These are phyloP conservation scores for Botryotinia globosa DNA, from an alignment of 2,329 filamentous ascomycete genomes.

Conservation along the genomic window DNA sequence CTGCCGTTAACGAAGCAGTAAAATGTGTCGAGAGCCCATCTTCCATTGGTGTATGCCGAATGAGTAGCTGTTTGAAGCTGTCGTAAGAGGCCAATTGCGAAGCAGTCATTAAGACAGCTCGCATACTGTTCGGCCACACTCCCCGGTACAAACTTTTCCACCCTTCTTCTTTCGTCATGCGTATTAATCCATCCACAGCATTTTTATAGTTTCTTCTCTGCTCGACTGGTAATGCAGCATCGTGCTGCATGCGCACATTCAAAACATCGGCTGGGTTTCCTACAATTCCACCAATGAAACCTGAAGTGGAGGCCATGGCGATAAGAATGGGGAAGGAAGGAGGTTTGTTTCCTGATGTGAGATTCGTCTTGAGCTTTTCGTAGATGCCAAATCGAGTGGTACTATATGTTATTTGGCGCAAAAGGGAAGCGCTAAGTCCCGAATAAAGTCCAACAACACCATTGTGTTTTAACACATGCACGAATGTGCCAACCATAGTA, in stretches of 20 bases:
- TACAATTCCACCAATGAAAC: constrained; percentile 82
- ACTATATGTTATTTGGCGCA: constrained; percentile 93
- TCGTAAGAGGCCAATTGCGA: constrained; percentile 84
- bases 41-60: constrained; percentile 61
- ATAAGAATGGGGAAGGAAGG: constrained; percentile 76
- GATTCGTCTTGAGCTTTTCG: constrained; percentile 79
- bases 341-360: constrained; percentile 50
- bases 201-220: constrained; percentile 86
- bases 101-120: constrained; percentile 85
- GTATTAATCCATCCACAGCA: constrained; percentile 78
- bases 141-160: constrained; percentile 74
- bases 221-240: constrained; percentile 67
- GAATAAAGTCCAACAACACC: constrained; percentile 81
- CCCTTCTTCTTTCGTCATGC: constrained; percentile 88
- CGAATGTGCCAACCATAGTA: constrained; percentile 82
- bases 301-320: constrained; percentile 77
- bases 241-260: constrained; percentile 98
- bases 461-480: constrained; percentile 73
- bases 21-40: constrained; percentile 78
- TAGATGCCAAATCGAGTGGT: constrained; percentile 97
- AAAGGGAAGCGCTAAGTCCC: constrained; percentile 86
- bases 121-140: constrained; percentile 76
- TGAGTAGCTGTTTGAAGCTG: constrained; percentile 69
- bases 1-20: constrained; percentile 71
- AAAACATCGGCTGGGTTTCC: constrained; percentile 95